These are phyloP conservation scores for Lavandula angustifolia DNA, from an alignment of 257 asterid genomes.

Conservation along the genomic window DNA sequence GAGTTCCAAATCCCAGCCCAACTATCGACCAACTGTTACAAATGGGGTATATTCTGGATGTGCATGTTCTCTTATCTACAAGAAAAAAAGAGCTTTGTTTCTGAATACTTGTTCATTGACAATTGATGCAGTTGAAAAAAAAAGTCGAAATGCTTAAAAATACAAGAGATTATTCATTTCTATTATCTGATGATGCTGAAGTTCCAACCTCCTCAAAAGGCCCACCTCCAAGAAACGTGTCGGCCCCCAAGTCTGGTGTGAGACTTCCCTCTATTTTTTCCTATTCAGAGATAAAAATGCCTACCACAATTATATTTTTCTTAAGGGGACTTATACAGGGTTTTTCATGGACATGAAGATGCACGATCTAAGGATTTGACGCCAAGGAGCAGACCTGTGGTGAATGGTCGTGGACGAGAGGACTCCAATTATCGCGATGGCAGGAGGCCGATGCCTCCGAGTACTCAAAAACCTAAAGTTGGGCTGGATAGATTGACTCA, in stretches of 20 bases:
- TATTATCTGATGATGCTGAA: constrained; percentile 78
- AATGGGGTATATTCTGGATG: constrained; percentile 53
- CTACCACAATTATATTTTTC: constrained; percentile 39
- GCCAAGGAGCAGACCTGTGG: constrained; percentile 46
- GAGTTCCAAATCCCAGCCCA: constrained; percentile 46
- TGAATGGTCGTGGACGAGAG: constrained; percentile 47
- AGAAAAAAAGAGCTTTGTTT: neutral
- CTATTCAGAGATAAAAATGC: constrained; percentile 31
- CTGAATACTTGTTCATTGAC: constrained; percentile 24
- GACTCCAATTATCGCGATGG: constrained; percentile 43
- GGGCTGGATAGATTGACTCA: constrained; percentile 40
- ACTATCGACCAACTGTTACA: constrained; percentile 44
- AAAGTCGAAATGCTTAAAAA: constrained; percentile 72
- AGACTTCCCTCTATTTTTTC: constrained; percentile 34
- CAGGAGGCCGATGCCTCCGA: constrained; percentile 37
- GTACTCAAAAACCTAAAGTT: constrained; percentile 44
- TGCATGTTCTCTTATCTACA: neutral
- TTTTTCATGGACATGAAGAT: constrained; percentile 79
- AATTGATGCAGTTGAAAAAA: constrained; percentile 53
- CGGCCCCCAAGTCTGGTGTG: constrained; percentile 71
- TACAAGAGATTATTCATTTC: constrained; percentile 90
- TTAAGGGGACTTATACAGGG: constrained; percentile 68
- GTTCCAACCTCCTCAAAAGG: constrained; percentile 57
- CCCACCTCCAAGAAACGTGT: constrained; percentile 48
- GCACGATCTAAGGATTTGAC: constrained; percentile 46